These are phyloP conservation scores for Venturia oleaginea DNA, from an alignment of 2,329 filamentous ascomycete genomes.

Conservation along the genomic window DNA sequence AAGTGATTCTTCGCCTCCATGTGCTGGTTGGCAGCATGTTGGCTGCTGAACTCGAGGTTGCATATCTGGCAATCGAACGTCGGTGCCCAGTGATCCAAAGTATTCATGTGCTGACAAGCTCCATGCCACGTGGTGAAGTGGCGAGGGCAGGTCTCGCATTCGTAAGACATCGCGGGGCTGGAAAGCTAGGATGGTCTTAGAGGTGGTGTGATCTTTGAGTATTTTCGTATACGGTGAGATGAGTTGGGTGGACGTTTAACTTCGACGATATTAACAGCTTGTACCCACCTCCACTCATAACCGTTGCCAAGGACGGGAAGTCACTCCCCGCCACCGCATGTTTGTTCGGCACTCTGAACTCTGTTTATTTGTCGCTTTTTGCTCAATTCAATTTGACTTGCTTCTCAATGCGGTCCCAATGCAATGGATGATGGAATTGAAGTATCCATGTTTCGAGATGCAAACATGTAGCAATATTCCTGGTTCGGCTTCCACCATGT, in stretches of 20 bases:
- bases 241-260: not conserved
- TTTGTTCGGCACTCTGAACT: not conserved
- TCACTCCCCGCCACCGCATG: not conserved
- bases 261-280: too few relatives aligned
- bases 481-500: too few relatives aligned
- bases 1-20: conserved; percentile 21
- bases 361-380: not conserved
- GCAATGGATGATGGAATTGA: not conserved
- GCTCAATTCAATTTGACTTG: not conserved
- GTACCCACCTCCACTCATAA: not conserved
- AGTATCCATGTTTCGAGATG: not conserved
- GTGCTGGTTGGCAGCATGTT: conserved; percentile 20
- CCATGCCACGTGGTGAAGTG: conserved; percentile 20
- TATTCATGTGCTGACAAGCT: conserved; percentile 26
- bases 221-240: not conserved
- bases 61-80: conserved; percentile 24
- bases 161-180: not conserved
- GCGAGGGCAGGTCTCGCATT: conserved; percentile 25
- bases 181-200: not conserved
- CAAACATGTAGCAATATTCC: not conserved
- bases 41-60: conserved; percentile 16
- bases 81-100: conserved; percentile 22
- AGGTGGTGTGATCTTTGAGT: not conserved
- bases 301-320: not conserved
- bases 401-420: not conserved